Evolutionary conservation across 1,139 yeast species (phyloP), one percentile per base, ranked within the genome.

Genomic region (Nadsonia starkeyi-henricii): DNA sequence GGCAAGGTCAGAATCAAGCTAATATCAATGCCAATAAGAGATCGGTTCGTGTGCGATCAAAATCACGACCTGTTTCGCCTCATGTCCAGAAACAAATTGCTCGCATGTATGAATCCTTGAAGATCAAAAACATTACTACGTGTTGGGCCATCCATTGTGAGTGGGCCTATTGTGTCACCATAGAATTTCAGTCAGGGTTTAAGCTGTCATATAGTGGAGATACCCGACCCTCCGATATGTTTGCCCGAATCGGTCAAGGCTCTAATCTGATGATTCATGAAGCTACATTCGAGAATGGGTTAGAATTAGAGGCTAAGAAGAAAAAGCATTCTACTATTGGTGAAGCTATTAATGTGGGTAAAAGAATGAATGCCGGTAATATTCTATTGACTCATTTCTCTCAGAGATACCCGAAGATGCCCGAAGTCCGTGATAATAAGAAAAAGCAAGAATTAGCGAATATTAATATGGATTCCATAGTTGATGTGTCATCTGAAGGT

Each of bases 191-290:
- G 20, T 53, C 50, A 41, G 45, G 12, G 48, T 85, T 88, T 67
- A 81, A 77, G 55, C 71, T 89, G 1, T 81, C 96, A 0, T 93
- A 85, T 62, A 86, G 96, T 1, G 98, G 98, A 9, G 99, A 91
- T 60, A 86, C 97, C 0, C 75, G 97, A 58, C 98, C 98, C 1
- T 81, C 79, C 54, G 66, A 62, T 46, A 72, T 72, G 55, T 84
- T 82, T 54, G 13, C 49, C 0, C 23, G 33, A 3, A 13, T 47
- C 19, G 72, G 79, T 0, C 20, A 19, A 2, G 65, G 70, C n/a
- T 77, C 88, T 44, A 94, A 88, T 59, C 64, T 93, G 48, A 70
- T 91, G 52, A 80, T 91, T 46, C 99, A 91, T 62, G 99, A 91
- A 62, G 89, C 96, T 0, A 85, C 98, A 0, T 74, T 89, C 53